A percentile compares a stretch with the other conserved stretches of the same genome.
These are phyloP conservation scores for Malus fusca DNA, from an alignment of 306 rosid genomes.

Conservation along the genomic window DNA sequence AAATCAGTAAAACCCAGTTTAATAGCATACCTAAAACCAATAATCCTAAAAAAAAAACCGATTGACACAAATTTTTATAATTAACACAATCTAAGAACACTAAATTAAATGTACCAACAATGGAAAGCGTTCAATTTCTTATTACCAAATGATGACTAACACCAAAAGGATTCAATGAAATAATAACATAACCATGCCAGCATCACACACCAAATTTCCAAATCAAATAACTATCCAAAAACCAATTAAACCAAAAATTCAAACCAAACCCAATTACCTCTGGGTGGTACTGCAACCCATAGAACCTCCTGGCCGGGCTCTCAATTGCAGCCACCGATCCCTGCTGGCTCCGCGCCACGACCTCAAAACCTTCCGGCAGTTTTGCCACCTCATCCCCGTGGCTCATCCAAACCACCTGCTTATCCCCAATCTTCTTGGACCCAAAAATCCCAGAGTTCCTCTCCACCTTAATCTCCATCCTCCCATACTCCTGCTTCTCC, in stretches of 20 bases:
- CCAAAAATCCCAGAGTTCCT: slow-evolving; percentile 37
- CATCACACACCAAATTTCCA: not conserved
- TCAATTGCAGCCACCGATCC: slow-evolving; percentile 71
- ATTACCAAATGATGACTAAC: not conserved
- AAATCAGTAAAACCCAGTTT: not conserved
- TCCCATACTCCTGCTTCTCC: slow-evolving; percentile 78
- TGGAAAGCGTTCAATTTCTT: not conserved
- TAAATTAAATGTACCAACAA: not conserved
- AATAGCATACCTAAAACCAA: not conserved
- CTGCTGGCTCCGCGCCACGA: slow-evolving; percentile 72
- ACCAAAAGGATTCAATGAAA: not conserved
- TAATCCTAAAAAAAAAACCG: not conserved
- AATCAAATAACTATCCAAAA: not conserved
- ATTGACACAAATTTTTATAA: not conserved
- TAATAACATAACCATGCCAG: not conserved
- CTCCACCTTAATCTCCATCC: slow-evolving; percentile 70
- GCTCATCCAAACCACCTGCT: slow-evolving; percentile 88
- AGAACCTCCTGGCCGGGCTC: slow-evolving; percentile 45
- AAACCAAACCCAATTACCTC: slow-evolving; percentile 46
- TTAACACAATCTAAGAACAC: not conserved
- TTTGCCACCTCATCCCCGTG: slow-evolving; percentile 79
- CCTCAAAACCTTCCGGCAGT: slow-evolving; percentile 63
- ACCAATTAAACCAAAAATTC: not conserved
- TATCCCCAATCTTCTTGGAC: slow-evolving; percentile 34
- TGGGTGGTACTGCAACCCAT: slow-evolving; percentile 91